Evolutionary conservation across 148 eudicot species (phyloP).

Genomic region (Rhododendron mucronatum): DNA sequence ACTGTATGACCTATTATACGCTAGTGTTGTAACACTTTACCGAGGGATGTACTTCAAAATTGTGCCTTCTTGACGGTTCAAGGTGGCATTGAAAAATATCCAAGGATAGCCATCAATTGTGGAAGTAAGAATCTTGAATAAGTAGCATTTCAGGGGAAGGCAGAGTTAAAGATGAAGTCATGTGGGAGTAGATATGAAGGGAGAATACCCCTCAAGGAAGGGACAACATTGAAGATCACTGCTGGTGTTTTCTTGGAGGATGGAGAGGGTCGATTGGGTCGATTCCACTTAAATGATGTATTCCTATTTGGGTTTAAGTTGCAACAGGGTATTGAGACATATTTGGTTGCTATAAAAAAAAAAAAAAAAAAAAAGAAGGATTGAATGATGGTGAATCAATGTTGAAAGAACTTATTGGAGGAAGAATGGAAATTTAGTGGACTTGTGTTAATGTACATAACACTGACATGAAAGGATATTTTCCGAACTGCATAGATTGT

Average conservation of each 20-base stretch:
- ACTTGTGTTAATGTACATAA: neutral
- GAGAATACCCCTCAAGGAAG: neutral
- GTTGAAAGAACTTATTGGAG: neutral
- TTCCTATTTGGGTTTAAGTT: neutral
- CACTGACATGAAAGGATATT: neutral
- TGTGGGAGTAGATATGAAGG: neutral
- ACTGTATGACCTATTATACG: neutral
- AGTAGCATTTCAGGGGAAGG: neutral
- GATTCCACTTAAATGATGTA: neutral
- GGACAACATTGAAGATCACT: neutral
- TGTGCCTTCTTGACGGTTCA: neutral
- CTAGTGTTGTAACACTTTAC: neutral
- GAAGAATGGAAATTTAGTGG: neutral
- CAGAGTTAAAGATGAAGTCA: neutral
- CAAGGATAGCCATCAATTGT: neutral
- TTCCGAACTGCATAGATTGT: neutral
- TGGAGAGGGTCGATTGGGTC: neutral
- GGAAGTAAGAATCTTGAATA: neutral
- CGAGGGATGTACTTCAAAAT: neutral
- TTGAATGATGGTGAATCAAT: neutral
- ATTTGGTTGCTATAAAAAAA: neutral
- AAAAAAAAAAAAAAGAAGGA: neutral
- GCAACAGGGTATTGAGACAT: neutral
- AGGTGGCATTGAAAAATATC: neutral
- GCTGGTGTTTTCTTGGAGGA: neutral